Conservation (phyloP, 257 asterid species). For the Rubia yunnanensis region DNA sequence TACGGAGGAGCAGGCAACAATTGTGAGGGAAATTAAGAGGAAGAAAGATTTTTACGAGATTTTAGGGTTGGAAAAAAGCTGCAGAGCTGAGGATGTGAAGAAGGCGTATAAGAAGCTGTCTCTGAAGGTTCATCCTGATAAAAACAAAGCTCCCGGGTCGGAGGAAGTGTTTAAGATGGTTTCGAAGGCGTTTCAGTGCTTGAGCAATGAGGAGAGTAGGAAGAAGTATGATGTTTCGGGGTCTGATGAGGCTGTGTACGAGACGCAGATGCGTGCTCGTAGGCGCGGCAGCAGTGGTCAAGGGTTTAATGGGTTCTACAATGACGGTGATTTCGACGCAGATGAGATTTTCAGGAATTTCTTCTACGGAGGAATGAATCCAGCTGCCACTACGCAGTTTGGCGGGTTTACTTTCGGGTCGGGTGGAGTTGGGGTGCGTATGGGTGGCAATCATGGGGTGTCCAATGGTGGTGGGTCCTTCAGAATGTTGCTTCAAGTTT, state of each 20-base stretch:
- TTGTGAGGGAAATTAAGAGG: slow-evolving; percentile 63
- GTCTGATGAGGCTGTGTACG: slow-evolving; percentile 62
- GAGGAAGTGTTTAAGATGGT: slow-evolving; percentile 97
- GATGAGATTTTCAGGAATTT: slow-evolving; percentile 93
- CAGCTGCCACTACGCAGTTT: slow-evolving; percentile 50
- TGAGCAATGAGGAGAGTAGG: slow-evolving; percentile 71
- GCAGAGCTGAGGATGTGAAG: slow-evolving; percentile 61
- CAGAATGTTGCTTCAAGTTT: slow-evolving; percentile 53
- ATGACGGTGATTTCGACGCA: slow-evolving; percentile 64
- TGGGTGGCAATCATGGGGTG: slow-evolving; percentile 61
- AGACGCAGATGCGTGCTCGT: slow-evolving; percentile 30
- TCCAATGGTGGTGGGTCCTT: slow-evolving; percentile 28
- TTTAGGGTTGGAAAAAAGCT: slow-evolving; percentile 63
- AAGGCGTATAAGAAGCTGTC: slow-evolving; percentile 86
- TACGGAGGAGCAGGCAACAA: slow-evolving; percentile 60
- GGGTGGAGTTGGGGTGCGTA: slow-evolving; percentile 69
- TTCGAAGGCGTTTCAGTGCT: slow-evolving; percentile 87
- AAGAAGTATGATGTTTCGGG: slow-evolving; percentile 61
- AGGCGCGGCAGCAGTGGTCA: slow-evolving; percentile 37
- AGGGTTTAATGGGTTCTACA: slow-evolving; percentile 58
- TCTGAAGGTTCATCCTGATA: slow-evolving; percentile 93
- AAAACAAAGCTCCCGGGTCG: slow-evolving; percentile 86
- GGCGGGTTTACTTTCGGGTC: slow-evolving; percentile 75
- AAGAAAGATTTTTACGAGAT: slow-evolving; percentile 89
- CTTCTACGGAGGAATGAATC: slow-evolving; percentile 89